Evolutionary conservation across 805 yeast species (phyloP).

Genomic region (Komagataella pseudopastoris): DNA sequence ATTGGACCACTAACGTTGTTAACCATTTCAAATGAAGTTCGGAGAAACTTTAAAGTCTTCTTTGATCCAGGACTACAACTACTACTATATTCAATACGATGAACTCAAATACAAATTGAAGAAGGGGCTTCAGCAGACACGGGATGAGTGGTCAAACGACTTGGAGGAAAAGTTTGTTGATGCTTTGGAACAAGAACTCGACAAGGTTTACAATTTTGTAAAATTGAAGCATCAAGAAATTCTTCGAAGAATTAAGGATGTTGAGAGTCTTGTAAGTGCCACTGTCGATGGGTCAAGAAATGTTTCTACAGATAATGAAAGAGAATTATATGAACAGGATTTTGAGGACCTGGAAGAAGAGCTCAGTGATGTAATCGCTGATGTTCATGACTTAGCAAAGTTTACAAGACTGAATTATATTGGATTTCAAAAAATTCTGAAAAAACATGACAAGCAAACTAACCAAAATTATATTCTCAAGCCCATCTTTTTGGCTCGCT

Average conservation of each 20-base stretch:
- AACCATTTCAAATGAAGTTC: slow-evolving; percentile 58
- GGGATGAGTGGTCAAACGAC: slow-evolving; percentile 55
- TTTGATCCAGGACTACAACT: slow-evolving; percentile 78
- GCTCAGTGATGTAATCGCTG: slow-evolving; percentile 81
- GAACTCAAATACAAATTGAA: slow-evolving; percentile 76
- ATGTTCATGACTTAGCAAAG: slow-evolving; percentile 93
- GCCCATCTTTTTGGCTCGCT: slow-evolving; percentile 87
- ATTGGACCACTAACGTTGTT: neutral
- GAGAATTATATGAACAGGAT: slow-evolving; percentile 38
- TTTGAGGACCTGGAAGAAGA: slow-evolving; percentile 68
- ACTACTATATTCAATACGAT: slow-evolving; percentile 86
- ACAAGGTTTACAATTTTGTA: slow-evolving; percentile 86
- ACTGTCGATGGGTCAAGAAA: slow-evolving; percentile 31
- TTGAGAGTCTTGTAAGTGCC: slow-evolving; percentile 56
- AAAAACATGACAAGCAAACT: slow-evolving; percentile 92
- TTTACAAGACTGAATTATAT: slow-evolving; percentile 89
- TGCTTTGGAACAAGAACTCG: slow-evolving; percentile 69
- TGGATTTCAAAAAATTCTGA: slow-evolving; percentile 92
- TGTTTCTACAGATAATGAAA: slow-evolving; percentile 20
- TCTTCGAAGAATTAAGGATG: slow-evolving; percentile 69
- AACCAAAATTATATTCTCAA: slow-evolving; percentile 50
- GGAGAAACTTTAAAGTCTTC: slow-evolving; percentile 89
- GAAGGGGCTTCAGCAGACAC: slow-evolving; percentile 41
- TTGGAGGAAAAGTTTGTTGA: slow-evolving; percentile 75
- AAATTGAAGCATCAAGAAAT: slow-evolving; percentile 81